Evolutionary conservation across 2,329 filamentous ascomycete genomes (phyloP).

Genomic region (Venturia effusa): DNA sequence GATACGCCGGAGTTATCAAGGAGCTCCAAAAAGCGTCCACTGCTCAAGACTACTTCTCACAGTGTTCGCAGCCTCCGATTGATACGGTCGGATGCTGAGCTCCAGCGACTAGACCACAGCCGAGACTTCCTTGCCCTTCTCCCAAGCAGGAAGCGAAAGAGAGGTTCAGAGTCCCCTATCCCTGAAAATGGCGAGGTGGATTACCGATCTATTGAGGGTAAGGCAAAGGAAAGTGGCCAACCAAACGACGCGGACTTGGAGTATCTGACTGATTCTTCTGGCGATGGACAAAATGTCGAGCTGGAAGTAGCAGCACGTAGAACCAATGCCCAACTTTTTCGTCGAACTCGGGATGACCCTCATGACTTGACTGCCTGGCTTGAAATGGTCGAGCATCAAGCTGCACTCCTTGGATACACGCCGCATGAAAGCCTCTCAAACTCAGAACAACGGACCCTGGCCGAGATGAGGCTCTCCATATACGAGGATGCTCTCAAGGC

Average conservation of each 20-base stretch:
- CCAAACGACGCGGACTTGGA: slow-evolving; percentile 27
- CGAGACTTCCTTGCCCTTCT: slow-evolving; percentile 23
- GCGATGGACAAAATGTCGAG: not conserved
- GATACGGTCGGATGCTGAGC: not conserved
- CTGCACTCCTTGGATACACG: slow-evolving; percentile 43
- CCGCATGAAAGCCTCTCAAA: slow-evolving; percentile 21
- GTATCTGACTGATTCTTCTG: slow-evolving; percentile 21
- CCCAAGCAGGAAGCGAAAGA: slow-evolving; percentile 17
- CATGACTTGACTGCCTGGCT: slow-evolving; percentile 64
- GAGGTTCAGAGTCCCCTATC: slow-evolving; percentile 12
- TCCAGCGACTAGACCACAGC: slow-evolving; percentile 5
- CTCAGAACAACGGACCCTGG: slow-evolving; percentile 56
- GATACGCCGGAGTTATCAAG: not conserved
- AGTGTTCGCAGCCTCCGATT: not conserved
- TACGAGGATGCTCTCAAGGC: slow-evolving; percentile 66
- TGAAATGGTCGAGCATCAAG: slow-evolving; percentile 67
- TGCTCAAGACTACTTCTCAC: not conserved
- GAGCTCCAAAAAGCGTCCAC: slow-evolving; percentile 31
- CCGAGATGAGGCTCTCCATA: slow-evolving; percentile 70
- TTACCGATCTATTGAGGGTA: slow-evolving; percentile 29
- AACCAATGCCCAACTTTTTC: slow-evolving; percentile 49
- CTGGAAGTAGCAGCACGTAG: slow-evolving; percentile 9
- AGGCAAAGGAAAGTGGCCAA: slow-evolving; percentile 15
- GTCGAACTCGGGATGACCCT: slow-evolving; percentile 53
- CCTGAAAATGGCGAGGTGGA: slow-evolving; percentile 19